A percentile compares a stretch with the other conserved stretches of the same genome.
These are phyloP conservation scores for Mycena amicta DNA, from an alignment of 768 basidiomycete genomes.

Conservation along the genomic window DNA sequence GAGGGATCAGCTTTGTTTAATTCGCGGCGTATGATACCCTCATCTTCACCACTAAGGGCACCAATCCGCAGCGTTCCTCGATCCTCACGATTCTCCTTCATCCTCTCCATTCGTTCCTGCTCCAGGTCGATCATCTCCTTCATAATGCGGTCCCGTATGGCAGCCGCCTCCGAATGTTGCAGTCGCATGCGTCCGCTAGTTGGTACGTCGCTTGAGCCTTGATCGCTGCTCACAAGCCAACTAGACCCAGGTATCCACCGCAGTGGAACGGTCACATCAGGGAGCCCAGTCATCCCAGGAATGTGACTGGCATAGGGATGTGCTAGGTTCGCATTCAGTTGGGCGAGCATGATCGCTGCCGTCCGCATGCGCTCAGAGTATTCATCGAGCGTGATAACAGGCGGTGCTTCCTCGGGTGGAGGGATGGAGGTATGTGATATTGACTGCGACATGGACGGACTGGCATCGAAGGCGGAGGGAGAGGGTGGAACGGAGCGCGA, in stretches of 20 bases:
- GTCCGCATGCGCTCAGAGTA: slow-evolving; percentile 99
- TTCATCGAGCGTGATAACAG: slow-evolving; percentile 82
- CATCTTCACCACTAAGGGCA: slow-evolving; percentile 73
- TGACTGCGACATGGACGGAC: slow-evolving; percentile 19
- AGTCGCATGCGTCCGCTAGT: slow-evolving; percentile 62
- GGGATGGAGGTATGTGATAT: slow-evolving; percentile 4
- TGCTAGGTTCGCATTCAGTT: slow-evolving; percentile 81
- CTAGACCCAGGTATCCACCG: slow-evolving; percentile 60
- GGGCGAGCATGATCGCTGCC: slow-evolving; percentile 97
- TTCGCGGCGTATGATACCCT: slow-evolving; percentile 89
- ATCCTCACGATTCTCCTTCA: slow-evolving; percentile 71
- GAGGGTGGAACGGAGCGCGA: slow-evolving; percentile 55
- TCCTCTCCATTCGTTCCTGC: slow-evolving; percentile 94
- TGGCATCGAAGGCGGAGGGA: slow-evolving; percentile 19
- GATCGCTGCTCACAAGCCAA: slow-evolving; percentile 42
- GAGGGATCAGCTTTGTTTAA: slow-evolving; percentile 95
- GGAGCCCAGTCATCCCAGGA: slow-evolving; percentile 17
- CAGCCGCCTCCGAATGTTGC: slow-evolving; percentile 80
- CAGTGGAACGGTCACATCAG: slow-evolving; percentile 31
- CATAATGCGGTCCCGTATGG: slow-evolving; percentile 96
- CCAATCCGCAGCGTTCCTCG: slow-evolving; percentile 67
- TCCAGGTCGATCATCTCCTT: slow-evolving; percentile 96
- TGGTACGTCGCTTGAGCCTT: slow-evolving; percentile 26
- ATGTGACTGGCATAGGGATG: slow-evolving; percentile 22
- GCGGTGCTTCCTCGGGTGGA: slow-evolving; percentile 23